Base-by-base conservation (phyloP, 768 basidiomycete genomes). In the Russula abietina region DNA sequence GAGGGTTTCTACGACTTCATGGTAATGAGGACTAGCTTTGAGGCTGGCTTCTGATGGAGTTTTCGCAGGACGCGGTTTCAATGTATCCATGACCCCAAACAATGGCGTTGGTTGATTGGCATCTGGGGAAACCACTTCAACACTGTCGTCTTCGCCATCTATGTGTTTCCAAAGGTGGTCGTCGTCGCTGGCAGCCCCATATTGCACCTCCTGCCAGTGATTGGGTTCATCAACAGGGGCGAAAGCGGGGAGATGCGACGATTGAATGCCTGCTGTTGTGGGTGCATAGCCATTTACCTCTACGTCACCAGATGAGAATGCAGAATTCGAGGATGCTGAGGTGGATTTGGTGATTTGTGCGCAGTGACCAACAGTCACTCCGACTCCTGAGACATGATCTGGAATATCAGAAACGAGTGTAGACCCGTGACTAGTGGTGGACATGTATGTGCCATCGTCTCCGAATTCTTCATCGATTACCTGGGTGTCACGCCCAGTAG, bases 1-100 rank as follows among this genome's bases (percentile, higher is more conserved):
- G 10, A 94, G 78, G 14, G 81, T 80, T 26, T 73, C 73, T 64
- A 75, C 74, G 55, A 89, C 76, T 70, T 91, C 89, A 11, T 59
- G 50, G 61, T 80, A 79, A 66, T 78, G 77, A 8, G 68, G 67
- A 26, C 69, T 66, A 19, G 48, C 43, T 59, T 30, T 67, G 41
- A 61, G 55, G 19, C 49, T 64, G 30, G 48, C 22, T 10, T 60
- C 60, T 7, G 52, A 53, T 1, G 59, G 64, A 19, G 49, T 59
- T 39, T 49, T 48, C 30, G 55, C 43, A 3, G 51, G 59, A 36
- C 52, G 56, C 19, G 64, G 57, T 8, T 46, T 48, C 46, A 64
- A 39, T 45, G 24, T 28, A 22, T 55, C 57, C 32, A 55, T 53
- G 4, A 56, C 55, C 32, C 49, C 32, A 30, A 59, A 66, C 4